phyloP scores from a whole-genome alignment of 305 asterid genomes.

The Rubia peregrina region DNA sequence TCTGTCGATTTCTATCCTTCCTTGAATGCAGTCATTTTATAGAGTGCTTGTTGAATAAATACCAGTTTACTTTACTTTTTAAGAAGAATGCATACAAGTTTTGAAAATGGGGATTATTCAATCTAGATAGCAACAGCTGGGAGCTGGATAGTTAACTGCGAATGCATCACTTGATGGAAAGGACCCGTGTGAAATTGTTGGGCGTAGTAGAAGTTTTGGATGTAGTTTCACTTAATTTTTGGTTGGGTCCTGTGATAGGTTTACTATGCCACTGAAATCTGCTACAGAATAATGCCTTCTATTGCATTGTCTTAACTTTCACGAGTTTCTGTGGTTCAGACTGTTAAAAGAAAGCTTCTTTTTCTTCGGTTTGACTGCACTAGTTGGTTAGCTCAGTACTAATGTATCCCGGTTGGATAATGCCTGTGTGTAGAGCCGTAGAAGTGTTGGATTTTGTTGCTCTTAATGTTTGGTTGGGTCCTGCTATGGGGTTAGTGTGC shows the following conservation, averaged over 20 bases:
- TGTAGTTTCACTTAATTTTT: too few relatives aligned
- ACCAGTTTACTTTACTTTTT: neutral
- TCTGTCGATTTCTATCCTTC: slow-evolving; percentile 2
- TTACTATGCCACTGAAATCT: slow-evolving; percentile 6
- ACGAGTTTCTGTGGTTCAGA: slow-evolving; percentile 43
- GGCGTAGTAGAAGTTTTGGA: neutral
- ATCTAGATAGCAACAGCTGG: neutral
- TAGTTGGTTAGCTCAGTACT: too few relatives aligned
- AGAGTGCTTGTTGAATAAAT: neutral
- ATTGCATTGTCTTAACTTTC: slow-evolving; percentile 18
- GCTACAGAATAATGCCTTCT: neutral
- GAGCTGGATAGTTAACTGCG: neutral
- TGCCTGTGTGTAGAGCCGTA: neutral
- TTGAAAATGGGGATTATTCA: neutral
- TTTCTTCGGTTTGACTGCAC: slow-evolving; percentile 90
- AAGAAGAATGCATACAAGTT: neutral
- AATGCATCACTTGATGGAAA: neutral
- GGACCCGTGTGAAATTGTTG: neutral
- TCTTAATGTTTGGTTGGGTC: neutral
- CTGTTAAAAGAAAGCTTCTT: slow-evolving; percentile 55
- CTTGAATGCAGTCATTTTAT: neutral
- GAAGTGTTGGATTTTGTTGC: neutral
- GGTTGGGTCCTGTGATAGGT: neutral
- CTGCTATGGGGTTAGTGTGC: slow-evolving; percentile 7
- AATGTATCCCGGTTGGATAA: too few relatives aligned